Conservation (phyloP, 2,329 filamentous ascomycete species). For the Colletotrichum graminicola region DNA sequence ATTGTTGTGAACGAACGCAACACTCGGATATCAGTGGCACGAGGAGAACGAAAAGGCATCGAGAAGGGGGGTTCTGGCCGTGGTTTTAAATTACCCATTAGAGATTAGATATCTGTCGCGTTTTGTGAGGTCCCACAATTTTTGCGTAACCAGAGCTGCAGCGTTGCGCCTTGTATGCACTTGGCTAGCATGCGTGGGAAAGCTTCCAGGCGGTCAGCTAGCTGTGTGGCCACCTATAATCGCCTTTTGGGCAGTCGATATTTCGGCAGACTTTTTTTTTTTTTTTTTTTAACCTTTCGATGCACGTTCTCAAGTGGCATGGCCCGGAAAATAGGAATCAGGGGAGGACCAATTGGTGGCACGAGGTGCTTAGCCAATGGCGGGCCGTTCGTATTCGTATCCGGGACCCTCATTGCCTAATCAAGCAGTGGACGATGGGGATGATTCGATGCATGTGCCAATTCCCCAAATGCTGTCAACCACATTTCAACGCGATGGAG, state of each 20-base stretch:
- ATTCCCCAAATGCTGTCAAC: constrained; percentile 22
- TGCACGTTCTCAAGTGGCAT: neutral
- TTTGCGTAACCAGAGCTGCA: constrained; percentile 11
- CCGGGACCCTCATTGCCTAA: constrained; percentile 29
- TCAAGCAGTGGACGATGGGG: constrained; percentile 23
- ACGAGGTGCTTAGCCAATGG: constrained; percentile 33
- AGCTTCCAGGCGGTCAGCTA: constrained; percentile 36
- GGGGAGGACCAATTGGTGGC: constrained; percentile 32
- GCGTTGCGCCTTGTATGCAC: constrained; percentile 1
- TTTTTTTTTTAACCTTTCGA: neutral
- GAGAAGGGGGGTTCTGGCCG: constrained; percentile 25
- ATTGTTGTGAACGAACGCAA: constrained; percentile 17
- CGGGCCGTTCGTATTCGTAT: constrained; percentile 42
- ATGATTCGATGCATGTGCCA: constrained; percentile 39
- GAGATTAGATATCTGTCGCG: constrained; percentile 41
- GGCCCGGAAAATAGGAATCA: constrained; percentile 25
- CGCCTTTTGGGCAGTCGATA: neutral
- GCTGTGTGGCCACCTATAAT: constrained; percentile 22
- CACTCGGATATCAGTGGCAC: constrained; percentile 24
- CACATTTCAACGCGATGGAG: constrained; percentile 34
- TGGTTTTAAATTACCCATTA: constrained; percentile 41
- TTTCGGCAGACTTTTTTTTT: neutral
- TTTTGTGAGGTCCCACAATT: constrained; percentile 40
- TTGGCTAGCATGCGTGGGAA: neutral
- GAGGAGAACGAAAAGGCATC: constrained; percentile 13